phyloP scores from a whole-genome alignment of 2,329 filamentous ascomycete genomes.

The Xylaria sp. region DNA sequence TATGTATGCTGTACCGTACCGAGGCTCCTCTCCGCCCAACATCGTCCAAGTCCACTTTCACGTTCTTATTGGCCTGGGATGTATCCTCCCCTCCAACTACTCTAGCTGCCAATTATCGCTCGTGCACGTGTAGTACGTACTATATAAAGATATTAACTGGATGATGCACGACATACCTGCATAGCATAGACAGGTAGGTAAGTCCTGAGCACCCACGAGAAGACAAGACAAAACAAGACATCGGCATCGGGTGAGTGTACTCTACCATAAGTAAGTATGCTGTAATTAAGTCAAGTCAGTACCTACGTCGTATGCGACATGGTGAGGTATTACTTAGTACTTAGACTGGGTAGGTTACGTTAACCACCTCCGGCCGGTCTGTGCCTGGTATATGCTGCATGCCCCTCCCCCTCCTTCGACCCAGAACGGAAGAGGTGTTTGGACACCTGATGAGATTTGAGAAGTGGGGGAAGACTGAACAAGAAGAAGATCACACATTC shows the following conservation, averaged over 20 bases:
- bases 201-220: background rate
- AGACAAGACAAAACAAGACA: too few relatives aligned
- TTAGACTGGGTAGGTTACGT: background rate
- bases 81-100: background rate
- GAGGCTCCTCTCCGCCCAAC: too few relatives aligned
- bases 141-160: conserved; percentile 30
- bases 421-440: conserved; percentile 33
- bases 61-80: conserved; percentile 16
- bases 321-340: too few relatives aligned
- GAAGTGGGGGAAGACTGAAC: conserved; percentile 27
- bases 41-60: background rate
- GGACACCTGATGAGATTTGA: conserved; percentile 36
- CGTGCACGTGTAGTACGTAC: conserved; percentile 13
- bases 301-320: too few relatives aligned
- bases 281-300: too few relatives aligned
- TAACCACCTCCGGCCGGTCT: conserved; percentile 15
- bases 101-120: conserved; percentile 6
- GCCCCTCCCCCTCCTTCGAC: conserved; percentile 30
- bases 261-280: too few relatives aligned
- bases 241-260: background rate
- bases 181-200: background rate
- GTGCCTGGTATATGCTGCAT: conserved; percentile 30
- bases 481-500: conserved; percentile 29
- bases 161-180: conserved; percentile 30
- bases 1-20: background rate